Evolutionary conservation across 768 basidiomycete genomes (phyloP), one percentile per base, ranked within the genome.

Genomic region (Daedalea quercina): DNA sequence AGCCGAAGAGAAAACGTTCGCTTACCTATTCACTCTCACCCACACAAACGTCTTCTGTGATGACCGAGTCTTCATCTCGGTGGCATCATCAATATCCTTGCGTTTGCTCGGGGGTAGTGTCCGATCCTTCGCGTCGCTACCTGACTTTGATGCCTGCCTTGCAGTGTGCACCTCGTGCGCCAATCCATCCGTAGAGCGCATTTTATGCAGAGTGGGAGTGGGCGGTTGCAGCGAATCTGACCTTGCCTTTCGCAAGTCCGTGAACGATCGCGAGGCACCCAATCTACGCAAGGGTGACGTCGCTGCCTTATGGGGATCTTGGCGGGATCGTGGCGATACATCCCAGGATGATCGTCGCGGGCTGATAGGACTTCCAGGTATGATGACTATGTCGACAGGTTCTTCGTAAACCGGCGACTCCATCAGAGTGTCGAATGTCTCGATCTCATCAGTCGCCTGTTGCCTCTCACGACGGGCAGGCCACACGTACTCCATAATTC

Each of bases 401-500:
- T 51, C 50, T 22, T 44, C 41, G 7, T 37, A 9, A 2, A 22
- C 9, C 13, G 57, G 59, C 3, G 59, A 57, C 28, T 60, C 56
- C 20, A 56, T 52, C 31, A 57, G 53, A 23, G 47, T 52, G 17
- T 51, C 41, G 37, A 57, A 46, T 6, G 37, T 19, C 37, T 57
- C 53, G 13, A 57, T 57, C 40, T 60, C 55, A 20, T 28, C 54
- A 45, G 51, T 33, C 58, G 64, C 54, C 64, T 66, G 13, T 26
- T 58, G 57, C 28, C 76, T 69, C 22, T 74, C 67, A 55, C 74
- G 75, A 25, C 85, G 77, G 22, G 79, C 76, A 22, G 87, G 85
- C 84, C 90, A 94, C 26, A 96, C 72, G 65, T 97, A 97, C 63
- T 90, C 87, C 80, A 91, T 82, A 52, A 97, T 86, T 51, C 82